Evolutionary conservation across 352 stramenopile species (phyloP), one percentile per base, ranked within the genome.

Genomic region (Phytopythium mirpurense): DNA sequence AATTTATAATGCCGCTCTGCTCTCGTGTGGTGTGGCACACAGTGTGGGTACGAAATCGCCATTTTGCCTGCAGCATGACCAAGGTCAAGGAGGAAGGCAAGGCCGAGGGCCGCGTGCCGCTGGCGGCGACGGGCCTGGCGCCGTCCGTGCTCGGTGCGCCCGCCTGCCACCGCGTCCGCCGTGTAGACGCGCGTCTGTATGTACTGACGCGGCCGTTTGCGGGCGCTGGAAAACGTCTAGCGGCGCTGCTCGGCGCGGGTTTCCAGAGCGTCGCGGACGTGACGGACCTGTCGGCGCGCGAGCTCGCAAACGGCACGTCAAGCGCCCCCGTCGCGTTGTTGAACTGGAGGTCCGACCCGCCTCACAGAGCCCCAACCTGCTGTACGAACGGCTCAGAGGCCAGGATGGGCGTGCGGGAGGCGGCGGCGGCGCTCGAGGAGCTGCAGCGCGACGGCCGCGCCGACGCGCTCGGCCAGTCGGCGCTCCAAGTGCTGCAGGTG

Each of bases 181-280:
- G n/a, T n/a, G n/a, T n/a, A n/a, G n/a, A n/a, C n/a, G n/a, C n/a
- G 2, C 19, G 6, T 10, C 11, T 24, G 2, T 12, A 37, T 15
- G 36, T 38, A 12, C n/a, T 4, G 40, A 11, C 27, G 2, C 37
- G 5, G 51, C 16, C 63, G 26, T 31, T n/a, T n/a, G n/a, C 42
- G 36, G 21, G 23, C 27, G 8, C 8, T 68, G 1, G 27, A 21
- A 15, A 29, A 29, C n/a, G 35, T 38, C 15, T n/a, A 90, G 80
- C 60, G 21, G 63, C 69, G 48, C 72, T 90, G 31, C 70, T 86
- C 26, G 69, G 78, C 18, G 70, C 75, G 5, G 80, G 80, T 3
- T 86, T 91, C 37, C 72, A 78, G 18, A 83, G 81, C 51, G 67
- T 68, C 46, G 59, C 63, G 11, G 80, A 91, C 35, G 40, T 91